These are phyloP conservation scores for Primulina tabacum DNA, from an alignment of 257 asterid genomes.

Conservation along the genomic window DNA sequence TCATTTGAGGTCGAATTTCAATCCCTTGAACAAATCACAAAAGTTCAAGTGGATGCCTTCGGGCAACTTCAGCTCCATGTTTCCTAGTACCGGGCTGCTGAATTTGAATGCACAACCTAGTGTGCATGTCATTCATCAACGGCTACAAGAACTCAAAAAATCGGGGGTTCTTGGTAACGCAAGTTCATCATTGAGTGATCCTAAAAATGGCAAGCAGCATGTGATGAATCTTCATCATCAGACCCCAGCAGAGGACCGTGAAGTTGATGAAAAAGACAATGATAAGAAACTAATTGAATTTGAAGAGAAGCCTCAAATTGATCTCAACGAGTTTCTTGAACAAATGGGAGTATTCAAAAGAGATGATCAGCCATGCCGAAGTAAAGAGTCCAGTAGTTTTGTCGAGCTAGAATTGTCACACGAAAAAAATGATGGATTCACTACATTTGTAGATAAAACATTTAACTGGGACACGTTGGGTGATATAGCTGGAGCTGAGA, in stretches of 20 bases:
- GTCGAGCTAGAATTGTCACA: slow-evolving; percentile 40
- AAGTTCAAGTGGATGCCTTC: slow-evolving; percentile 94
- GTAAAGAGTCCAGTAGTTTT: slow-evolving; percentile 29
- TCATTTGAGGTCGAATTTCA: slow-evolving; percentile 70
- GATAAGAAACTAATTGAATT: slow-evolving; percentile 33
- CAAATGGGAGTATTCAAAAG: slow-evolving; percentile 73
- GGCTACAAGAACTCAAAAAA: slow-evolving; percentile 83
- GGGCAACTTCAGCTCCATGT: slow-evolving; percentile 34
- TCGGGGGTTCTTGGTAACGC: slow-evolving; percentile 46
- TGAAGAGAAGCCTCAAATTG: slow-evolving; percentile 81
- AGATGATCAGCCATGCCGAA: slow-evolving; percentile 39
- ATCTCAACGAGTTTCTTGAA: slow-evolving; percentile 85
- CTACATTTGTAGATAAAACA: slow-evolving; percentile 40
- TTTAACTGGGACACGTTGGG: slow-evolving; percentile 70
- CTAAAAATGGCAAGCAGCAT: slow-evolving; percentile 30
- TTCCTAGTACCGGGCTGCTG: slow-evolving; percentile 66
- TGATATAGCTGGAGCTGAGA: slow-evolving; percentile 58
- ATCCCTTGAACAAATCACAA: slow-evolving; percentile 79
- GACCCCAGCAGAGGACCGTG: slow-evolving; percentile 22
- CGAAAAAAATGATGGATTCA: slow-evolving; percentile 19
- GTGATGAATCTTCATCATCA: slow-evolving; percentile 27
- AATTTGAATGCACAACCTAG: slow-evolving; percentile 84
- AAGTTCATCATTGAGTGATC: slow-evolving; percentile 47
- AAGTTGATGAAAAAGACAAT: slow-evolving; percentile 33
- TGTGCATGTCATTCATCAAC: slow-evolving; percentile 82